A percentile compares a stretch with the other conserved stretches of the same genome.
These are phyloP conservation scores for Populus hybrid DNA, from an alignment of 441 rosid genomes.

Conservation along the genomic window DNA sequence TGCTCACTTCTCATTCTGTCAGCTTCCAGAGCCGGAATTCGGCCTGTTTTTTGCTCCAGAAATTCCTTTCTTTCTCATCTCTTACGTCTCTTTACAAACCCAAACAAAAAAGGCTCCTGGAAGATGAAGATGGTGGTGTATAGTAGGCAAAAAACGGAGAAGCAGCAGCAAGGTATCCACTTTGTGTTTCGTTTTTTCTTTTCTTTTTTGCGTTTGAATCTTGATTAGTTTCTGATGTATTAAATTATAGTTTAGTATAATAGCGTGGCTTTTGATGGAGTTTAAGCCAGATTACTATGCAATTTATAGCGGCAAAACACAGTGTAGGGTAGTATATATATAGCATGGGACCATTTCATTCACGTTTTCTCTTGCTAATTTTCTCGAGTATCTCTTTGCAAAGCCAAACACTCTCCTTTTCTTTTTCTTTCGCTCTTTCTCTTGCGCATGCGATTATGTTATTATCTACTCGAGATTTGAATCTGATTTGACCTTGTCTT, in stretches of 20 bases:
- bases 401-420: conserved; percentile 1
- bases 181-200: not conserved
- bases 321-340: not conserved
- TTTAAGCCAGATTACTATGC: conserved; percentile 27
- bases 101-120: not conserved
- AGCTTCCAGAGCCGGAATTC: conserved; percentile 44
- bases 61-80: not conserved
- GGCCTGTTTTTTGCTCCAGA: conserved; percentile 28
- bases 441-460: conserved; percentile 26
- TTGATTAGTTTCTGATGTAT: conserved; percentile 13
- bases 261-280: conserved; percentile 32
- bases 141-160: not conserved
- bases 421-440: not conserved
- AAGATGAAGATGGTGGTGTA: conserved; percentile 4
- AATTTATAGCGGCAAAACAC: conserved; percentile 24
- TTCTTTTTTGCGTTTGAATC: not conserved
- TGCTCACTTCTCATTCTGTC: conserved; percentile 96
- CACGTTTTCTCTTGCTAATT: conserved; percentile 6
- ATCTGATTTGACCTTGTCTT: conserved; percentile 8
- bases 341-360: conserved; percentile 27
- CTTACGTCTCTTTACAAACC: not conserved
- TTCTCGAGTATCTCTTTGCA: conserved; percentile 7
- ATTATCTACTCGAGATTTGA: not conserved
- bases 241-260: conserved; percentile 13
- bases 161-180: not conserved